Base-by-base conservation (phyloP, 257 asterid genomes). In the Cordia subcordata region DNA sequence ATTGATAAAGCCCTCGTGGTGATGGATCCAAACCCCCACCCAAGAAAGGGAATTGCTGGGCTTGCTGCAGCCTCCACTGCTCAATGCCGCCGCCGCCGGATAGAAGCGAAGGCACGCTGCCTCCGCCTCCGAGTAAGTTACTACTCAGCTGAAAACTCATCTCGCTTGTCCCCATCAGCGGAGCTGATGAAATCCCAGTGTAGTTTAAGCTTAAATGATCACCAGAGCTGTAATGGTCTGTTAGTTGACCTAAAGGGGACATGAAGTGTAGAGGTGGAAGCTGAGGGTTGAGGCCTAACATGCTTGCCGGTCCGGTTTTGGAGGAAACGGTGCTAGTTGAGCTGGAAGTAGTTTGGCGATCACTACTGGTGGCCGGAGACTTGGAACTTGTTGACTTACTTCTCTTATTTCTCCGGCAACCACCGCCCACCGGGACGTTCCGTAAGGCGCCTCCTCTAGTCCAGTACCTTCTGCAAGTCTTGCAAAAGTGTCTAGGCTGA, bases 401-500 rank as follows among this genome's bases (percentile, higher is more conserved):
- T 52, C 94, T 65, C 56, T 87, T 90, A 79, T 90, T 90, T 22
- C 95, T 67, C 63, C 98, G 67, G 62, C 91, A 90, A 17, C 96
- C 95, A 15, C 98, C 98, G 0, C 98, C 98, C 0, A 90, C 95
- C 0, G 98, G 98, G 8, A 90, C 98, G 74, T 45, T 90, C 10
- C 98, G 68, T 65, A 90, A 58, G 15, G 98, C 95, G 40, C 98
- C 98, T 15, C 95, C 95, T 44, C 96, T 54, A 0, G 98, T 90
- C 98, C 98, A 90, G 61, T 90, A 90, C 69, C 98, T 68, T 33
- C 95, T 45, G 68, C 98, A 90, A 1, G 96, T 81, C 81, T 90
- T 90, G 84, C 98, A 90, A 56, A 90, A 90, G 88, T 90, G 98
- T 23, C 98, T 84, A 0, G 98, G 98, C 73, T 90, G 98, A 0